These are phyloP conservation scores for Nitzschia inconspicua DNA, from an alignment of 108 stramenopile species.

Conservation along the genomic window DNA sequence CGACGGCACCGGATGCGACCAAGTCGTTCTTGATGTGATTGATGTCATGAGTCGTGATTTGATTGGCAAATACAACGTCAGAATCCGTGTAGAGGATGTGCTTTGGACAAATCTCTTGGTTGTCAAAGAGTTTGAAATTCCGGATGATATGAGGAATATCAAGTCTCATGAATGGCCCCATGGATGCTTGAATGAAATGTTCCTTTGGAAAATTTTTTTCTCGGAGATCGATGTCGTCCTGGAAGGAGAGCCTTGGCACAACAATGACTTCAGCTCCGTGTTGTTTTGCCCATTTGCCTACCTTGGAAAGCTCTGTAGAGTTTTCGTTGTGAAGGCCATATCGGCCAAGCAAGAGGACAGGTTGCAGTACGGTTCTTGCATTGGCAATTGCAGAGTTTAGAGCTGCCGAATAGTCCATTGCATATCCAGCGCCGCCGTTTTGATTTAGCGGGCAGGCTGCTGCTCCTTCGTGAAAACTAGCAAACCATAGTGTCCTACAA, in stretches of 20 bases:
- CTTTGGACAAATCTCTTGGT: not conserved
- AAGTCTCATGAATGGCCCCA: not conserved
- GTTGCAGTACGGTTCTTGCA: not conserved
- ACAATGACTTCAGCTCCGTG: not conserved
- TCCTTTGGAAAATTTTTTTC: not conserved
- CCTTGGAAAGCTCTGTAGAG: not conserved
- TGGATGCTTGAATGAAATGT: no score
- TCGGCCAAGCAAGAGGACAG: conserved; percentile 1
- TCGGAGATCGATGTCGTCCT: not conserved
- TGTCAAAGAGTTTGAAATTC: not conserved
- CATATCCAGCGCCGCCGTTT: no score
- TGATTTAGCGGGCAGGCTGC: no score
- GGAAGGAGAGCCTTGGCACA: not conserved
- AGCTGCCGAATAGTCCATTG: not conserved
- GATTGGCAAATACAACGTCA: not conserved
- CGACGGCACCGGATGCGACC: not conserved
- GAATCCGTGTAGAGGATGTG: not conserved
- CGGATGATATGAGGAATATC: not conserved
- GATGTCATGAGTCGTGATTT: not conserved
- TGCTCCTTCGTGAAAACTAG: no score
- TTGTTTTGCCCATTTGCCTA: not conserved
- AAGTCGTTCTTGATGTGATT: no score
- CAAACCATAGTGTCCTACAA: no score
- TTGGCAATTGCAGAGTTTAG: not conserved
- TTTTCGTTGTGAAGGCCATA: no score